phyloP scores from a whole-genome alignment of 2,329 filamentous ascomycete genomes.

The Lasiodiplodia sp. region DNA sequence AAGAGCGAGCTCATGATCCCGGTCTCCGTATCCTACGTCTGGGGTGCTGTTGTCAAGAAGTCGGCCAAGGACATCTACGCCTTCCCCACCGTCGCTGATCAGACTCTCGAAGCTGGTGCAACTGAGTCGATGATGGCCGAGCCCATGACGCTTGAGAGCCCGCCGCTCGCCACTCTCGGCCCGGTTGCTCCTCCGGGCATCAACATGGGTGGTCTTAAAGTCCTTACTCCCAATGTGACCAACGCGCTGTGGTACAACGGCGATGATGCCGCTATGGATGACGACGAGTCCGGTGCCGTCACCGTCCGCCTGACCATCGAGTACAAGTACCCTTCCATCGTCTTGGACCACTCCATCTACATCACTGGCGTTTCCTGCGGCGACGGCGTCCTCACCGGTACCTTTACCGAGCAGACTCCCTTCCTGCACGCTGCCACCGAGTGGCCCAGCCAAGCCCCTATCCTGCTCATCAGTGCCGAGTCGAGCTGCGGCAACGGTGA shows the following conservation, averaged over 20 bases:
- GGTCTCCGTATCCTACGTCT: slow-evolving; percentile 8
- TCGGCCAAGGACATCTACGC: slow-evolving; percentile 7
- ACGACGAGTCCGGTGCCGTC: slow-evolving; percentile 15
- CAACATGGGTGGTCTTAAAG: slow-evolving; percentile 22
- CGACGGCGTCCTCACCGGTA: background rate
- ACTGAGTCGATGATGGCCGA: slow-evolving; percentile 5
- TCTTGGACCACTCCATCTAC: slow-evolving; percentile 31
- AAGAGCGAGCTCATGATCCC: slow-evolving; percentile 12
- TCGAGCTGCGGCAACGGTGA: slow-evolving; percentile 28
- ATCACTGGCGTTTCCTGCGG: slow-evolving; percentile 31
- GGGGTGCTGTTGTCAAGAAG: slow-evolving; percentile 21
- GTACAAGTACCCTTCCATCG: slow-evolving; percentile 31
- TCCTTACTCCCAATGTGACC: background rate
- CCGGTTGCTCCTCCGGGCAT: slow-evolving; percentile 12
- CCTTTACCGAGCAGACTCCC: slow-evolving; percentile 27
- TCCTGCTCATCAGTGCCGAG: slow-evolving; percentile 31
- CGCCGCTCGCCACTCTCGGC: slow-evolving; percentile 14
- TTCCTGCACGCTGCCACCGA: slow-evolving; percentile 19
- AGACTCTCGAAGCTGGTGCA: background rate
- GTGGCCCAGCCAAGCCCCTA: slow-evolving; percentile 21
- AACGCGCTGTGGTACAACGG: slow-evolving; percentile 19
- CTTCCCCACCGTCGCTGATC: slow-evolving; percentile 10
- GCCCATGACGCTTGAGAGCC: slow-evolving; percentile 2
- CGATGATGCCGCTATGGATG: slow-evolving; percentile 3
- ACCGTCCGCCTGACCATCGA: slow-evolving; percentile 21